Evolutionary conservation across 495 filamentous ascomycete species (phyloP), one percentile per base, ranked within the genome.

Genomic region (Penicillium ucsense): DNA sequence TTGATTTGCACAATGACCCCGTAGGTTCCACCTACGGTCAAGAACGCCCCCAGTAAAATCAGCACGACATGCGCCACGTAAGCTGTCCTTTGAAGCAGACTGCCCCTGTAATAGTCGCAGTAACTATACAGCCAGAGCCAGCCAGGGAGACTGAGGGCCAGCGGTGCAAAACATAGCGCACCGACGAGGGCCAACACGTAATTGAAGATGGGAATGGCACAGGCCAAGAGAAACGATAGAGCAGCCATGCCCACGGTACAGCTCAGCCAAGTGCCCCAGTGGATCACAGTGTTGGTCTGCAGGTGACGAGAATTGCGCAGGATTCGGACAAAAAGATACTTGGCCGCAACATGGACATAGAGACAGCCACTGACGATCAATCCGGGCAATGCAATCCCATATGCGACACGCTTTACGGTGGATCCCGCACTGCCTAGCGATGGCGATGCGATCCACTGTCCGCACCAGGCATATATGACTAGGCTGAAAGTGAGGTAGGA

Each of bases 321-420:
- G 4, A 82, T 51, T 4, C 82, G 74, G 5, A 81, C 78, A 54
- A 82, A 83, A 43, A 88, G 65, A 52, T 85, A 86, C 53, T 84
- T 83, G 10, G 60, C 58, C 5, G 72, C 73, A 35, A 77, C 73
- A 39, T 78, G 72, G 56, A 78, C 79, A 56, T 86, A 83, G 48
- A 89, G 76, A 47, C 86, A 81, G 33, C 79, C 65, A 6, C 61
- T 61, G 40, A 73, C 58, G 30, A 74, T 59, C 7, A 72, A 50
- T 5, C 84, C 86, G 0, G 86, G 86, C 2, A 87, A 63, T 6
- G 84, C 86, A 46, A 92, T 69, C 9, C 86, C 87, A 54, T 86
- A 92, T 0, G 85, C 79, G 8, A 70, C 53, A 59, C 85, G 85
- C 49, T 82, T 79, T 6, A 92, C 53, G 0, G 76, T 54, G 1